Percentiles rank a stretch among this genome's conserved stretches.
These are phyloP conservation scores for Coemansia sp. DNA, from an alignment of 192 early-diverging fungal species.

Conservation along the genomic window DNA sequence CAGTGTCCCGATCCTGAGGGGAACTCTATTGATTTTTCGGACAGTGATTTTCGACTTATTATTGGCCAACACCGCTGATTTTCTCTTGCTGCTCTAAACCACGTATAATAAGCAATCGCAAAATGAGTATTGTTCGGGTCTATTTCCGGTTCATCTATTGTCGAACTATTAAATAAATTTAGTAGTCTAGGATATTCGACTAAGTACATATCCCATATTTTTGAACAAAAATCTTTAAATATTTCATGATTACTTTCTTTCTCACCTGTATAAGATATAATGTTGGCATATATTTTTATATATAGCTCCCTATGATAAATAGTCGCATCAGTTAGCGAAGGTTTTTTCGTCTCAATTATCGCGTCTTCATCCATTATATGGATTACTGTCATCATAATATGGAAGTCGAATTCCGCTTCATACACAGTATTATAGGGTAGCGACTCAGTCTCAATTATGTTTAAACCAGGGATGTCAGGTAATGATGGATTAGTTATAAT, in stretches of 20 bases:
- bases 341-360: too few relatives aligned
- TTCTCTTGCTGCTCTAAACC: too few relatives aligned
- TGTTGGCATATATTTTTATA: slow-evolving; percentile 8
- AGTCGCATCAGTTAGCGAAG: too few relatives aligned
- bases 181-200: neutral
- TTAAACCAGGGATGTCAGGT: too few relatives aligned
- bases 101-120: too few relatives aligned
- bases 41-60: neutral
- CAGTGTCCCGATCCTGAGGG: slow-evolving; percentile 18
- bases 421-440: too few relatives aligned
- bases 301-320: slow-evolving; percentile 1
- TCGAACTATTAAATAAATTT: slow-evolving; percentile 12
- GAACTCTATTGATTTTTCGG: slow-evolving; percentile 21
- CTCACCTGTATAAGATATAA: too few relatives aligned
- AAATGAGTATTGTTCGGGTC: too few relatives aligned
- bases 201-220: slow-evolving; percentile 6
- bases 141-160: too few relatives aligned
- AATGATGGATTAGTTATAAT: too few relatives aligned
- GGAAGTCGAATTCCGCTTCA: slow-evolving; percentile 17
- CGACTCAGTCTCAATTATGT: too few relatives aligned
- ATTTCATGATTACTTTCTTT: slow-evolving; percentile 9
- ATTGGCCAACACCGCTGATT: too few relatives aligned
- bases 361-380: neutral
- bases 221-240: slow-evolving; percentile 8
- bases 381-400: slow-evolving; percentile 19